These are phyloP conservation scores for Trypanosoma grayi DNA, from an alignment of 208 protist genomes.

Conservation along the genomic window DNA sequence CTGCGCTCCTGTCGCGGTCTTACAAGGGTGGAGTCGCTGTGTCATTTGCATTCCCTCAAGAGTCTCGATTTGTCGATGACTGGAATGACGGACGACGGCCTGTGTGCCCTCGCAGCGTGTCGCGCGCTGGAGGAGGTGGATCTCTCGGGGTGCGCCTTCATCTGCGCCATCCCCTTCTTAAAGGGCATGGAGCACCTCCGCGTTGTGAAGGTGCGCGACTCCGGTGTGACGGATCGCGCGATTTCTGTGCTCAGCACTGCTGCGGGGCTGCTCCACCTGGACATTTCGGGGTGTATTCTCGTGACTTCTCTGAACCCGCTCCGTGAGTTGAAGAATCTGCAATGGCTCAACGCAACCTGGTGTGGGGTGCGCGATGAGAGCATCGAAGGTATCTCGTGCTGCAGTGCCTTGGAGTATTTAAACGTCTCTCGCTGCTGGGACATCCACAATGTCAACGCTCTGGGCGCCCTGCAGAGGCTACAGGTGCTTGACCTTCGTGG, in stretches of 20 bases:
- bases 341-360: conserved; percentile 23
- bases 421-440: conserved; percentile 33
- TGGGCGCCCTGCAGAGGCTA: conserved; percentile 31
- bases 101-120: conserved; percentile 26
- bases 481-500: conserved; percentile 42
- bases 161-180: conserved; percentile 28
- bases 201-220: conserved; percentile 26
- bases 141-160: conserved; percentile 28
- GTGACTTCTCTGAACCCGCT: conserved; percentile 32
- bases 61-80: conserved; percentile 27
- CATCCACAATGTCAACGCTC: conserved; percentile 27
- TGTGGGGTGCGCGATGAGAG: conserved; percentile 12
- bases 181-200: conserved; percentile 22
- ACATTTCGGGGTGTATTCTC: conserved; percentile 33
- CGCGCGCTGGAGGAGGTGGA: conserved; percentile 29
- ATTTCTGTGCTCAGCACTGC: conserved; percentile 8
- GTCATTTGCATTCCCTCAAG: conserved; percentile 23
- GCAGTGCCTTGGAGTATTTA: conserved; percentile 30
- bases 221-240: conserved; percentile 30
- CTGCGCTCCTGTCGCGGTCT: conserved; percentile 29
- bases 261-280: conserved; percentile 20
- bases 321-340: conserved; percentile 18
- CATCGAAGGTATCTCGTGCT: conserved; percentile 11
- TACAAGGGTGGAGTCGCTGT: conserved; percentile 28
- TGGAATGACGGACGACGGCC: conserved; percentile 24